Evolutionary conservation across 768 basidiomycete species (phyloP).

Genomic region (Suillus discolor): DNA sequence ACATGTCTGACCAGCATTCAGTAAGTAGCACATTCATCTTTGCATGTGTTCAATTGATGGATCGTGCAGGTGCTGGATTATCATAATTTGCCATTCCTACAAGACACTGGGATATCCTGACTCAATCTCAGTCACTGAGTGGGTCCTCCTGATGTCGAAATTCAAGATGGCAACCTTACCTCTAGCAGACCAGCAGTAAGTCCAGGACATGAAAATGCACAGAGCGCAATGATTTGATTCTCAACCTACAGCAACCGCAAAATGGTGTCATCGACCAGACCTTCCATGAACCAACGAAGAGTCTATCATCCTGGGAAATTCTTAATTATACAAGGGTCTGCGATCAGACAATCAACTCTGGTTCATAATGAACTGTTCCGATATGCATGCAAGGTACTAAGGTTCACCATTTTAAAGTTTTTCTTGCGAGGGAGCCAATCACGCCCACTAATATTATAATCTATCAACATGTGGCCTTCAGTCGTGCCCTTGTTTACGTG

Average conservation of each 20-base stretch:
- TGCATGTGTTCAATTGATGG: no score
- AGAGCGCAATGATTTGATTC: no score
- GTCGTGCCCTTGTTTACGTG: background rate
- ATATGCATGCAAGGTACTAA: background rate
- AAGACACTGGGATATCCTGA: no score
- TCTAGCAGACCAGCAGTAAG: no score
- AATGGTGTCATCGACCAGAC: slow-evolving; percentile 33
- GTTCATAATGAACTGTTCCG: slow-evolving; percentile 11
- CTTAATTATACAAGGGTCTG: background rate
- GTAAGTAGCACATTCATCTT: slow-evolving; percentile 15
- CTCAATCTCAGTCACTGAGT: no score
- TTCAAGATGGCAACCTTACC: no score
- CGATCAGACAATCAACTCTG: slow-evolving; percentile 14
- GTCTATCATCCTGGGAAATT: slow-evolving; percentile 20
- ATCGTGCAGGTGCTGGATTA: no score
- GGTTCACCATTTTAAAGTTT: background rate
- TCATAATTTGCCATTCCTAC: no score
- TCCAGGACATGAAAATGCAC: no score
- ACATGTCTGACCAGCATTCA: no score
- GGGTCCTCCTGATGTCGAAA: no score
- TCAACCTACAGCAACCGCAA: slow-evolving; percentile 20
- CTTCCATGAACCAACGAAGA: slow-evolving; percentile 30
- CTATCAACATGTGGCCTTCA: background rate
- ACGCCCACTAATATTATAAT: background rate
- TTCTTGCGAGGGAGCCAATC: background rate